Percentiles rank a stretch among this genome's conserved stretches.
Evolutionary conservation across 2,329 filamentous ascomycete genomes (phyloP).

Genomic region (Cercospora beticola): DNA sequence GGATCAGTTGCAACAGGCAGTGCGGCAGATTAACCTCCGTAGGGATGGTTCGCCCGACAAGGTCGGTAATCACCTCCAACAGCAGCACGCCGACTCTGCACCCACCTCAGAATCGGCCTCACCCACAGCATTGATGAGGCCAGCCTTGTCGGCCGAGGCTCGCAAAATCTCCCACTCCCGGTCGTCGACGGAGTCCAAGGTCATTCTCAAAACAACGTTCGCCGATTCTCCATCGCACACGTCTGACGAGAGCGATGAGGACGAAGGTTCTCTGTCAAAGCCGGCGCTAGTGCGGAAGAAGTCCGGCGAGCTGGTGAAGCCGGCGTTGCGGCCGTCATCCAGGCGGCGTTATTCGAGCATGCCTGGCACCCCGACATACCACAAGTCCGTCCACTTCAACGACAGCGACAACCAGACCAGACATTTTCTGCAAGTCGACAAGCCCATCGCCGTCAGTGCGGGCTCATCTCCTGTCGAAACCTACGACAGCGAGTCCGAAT

Average conservation of each 20-base stretch:
- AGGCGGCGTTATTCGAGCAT: constrained; percentile 86
- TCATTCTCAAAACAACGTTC: constrained; percentile 45
- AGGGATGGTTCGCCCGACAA: constrained; percentile 58
- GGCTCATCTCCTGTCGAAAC: constrained; percentile 86
- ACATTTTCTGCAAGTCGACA: constrained; percentile 91
- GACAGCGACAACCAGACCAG: constrained; percentile 93
- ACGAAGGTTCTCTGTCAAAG: constrained; percentile 51
- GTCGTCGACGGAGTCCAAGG: constrained; percentile 59
- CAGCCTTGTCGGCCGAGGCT: constrained; percentile 54
- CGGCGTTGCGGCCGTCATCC: constrained; percentile 79
- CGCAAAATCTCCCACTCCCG: constrained; percentile 62
- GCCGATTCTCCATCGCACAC: constrained; percentile 47
- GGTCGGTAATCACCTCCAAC: constrained; percentile 17
- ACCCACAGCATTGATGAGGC: constrained; percentile 29
- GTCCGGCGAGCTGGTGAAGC: constrained; percentile 92
- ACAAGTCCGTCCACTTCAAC: constrained; percentile 98
- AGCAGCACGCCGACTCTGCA: constrained; percentile 33
- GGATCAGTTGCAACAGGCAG: constrained; percentile 74
- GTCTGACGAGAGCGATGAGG: constrained; percentile 56
- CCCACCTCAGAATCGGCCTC: constrained; percentile 37
- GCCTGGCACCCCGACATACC: constrained; percentile 93
- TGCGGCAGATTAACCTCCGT: constrained; percentile 73
- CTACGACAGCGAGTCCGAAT: constrained; percentile 84
- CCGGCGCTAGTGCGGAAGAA: constrained; percentile 97
- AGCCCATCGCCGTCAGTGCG: constrained; percentile 92